Evolutionary conservation across 345 rosid genomes (phyloP).

Genomic region (Eucalyptus dawsonii): DNA sequence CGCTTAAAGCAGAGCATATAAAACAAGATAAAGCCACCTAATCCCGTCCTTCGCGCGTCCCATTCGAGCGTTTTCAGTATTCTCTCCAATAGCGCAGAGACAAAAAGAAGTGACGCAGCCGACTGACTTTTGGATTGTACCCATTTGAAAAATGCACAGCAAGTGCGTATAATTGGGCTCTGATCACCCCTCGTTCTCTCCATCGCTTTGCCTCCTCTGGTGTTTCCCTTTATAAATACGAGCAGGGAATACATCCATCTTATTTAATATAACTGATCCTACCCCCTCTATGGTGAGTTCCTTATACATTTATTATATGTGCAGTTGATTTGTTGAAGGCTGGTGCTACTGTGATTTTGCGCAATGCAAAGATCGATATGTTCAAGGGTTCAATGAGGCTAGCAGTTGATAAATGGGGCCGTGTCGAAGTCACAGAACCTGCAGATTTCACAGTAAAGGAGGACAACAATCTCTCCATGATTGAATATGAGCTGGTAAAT

Average conservation of each 20-base stretch:
- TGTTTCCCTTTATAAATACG: background rate
- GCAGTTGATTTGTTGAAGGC: slow-evolving; percentile 31
- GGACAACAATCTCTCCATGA: slow-evolving; percentile 24
- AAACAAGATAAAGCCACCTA: background rate
- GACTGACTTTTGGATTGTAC: background rate
- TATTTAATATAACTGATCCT: background rate
- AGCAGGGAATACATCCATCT: background rate
- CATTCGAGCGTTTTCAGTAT: background rate
- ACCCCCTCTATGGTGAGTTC: background rate
- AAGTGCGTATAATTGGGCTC: background rate
- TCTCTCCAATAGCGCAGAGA: background rate
- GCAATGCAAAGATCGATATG: slow-evolving; percentile 46
- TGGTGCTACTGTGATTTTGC: slow-evolving; percentile 19
- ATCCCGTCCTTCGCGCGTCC: background rate
- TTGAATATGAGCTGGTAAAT: slow-evolving; percentile 35
- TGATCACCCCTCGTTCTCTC: background rate
- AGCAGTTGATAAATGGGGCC: slow-evolving; percentile 45
- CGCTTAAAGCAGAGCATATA: background rate
- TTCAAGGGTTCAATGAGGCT: slow-evolving; percentile 37
- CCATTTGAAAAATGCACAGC: background rate
- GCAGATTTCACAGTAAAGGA: slow-evolving; percentile 17
- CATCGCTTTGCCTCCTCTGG: background rate
- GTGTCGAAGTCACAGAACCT: slow-evolving; percentile 25
- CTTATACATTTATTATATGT: background rate
- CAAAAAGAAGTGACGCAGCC: background rate